These are phyloP conservation scores for Cladorrhinum sp. DNA, from an alignment of 2,329 filamentous ascomycete genomes.

Conservation along the genomic window DNA sequence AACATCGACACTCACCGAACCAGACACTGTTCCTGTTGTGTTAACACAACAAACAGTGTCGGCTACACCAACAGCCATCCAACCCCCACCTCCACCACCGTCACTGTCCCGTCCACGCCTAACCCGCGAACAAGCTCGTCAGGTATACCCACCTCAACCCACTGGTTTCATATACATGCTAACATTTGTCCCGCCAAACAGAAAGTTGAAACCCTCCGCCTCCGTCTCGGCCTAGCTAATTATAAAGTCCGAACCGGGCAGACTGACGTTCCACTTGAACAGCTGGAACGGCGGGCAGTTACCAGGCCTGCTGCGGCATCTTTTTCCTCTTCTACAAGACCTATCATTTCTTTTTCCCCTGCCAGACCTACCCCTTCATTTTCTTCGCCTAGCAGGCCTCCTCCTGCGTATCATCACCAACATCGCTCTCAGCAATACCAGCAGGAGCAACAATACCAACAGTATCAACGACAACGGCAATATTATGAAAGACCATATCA, in stretches of 20 bases:
- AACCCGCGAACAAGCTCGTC: constrained; percentile 52
- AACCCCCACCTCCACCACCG: background rate
- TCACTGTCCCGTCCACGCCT: constrained; percentile 25
- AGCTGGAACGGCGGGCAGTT: constrained; percentile 47
- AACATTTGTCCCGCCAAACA: constrained; percentile 31
- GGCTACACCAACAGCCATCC: constrained; percentile 14
- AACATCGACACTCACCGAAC: constrained; percentile 47
- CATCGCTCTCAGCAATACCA: background rate
- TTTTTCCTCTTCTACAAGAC: background rate
- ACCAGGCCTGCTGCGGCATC: constrained; percentile 16
- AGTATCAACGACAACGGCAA: background rate
- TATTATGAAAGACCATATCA: background rate
- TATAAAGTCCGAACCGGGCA: constrained; percentile 77
- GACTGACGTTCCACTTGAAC: constrained; percentile 60
- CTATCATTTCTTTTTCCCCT: background rate
- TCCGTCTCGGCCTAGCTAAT: constrained; percentile 67
- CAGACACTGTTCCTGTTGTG: constrained; percentile 34
- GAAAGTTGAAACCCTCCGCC: constrained; percentile 63
- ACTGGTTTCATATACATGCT: background rate
- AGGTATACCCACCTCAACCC: constrained; percentile 36
- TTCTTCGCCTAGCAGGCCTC: background rate
- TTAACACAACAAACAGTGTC: background rate
- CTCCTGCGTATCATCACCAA: background rate
- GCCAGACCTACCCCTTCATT: background rate
- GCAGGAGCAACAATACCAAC: background rate